Evolutionary conservation across 352 stramenopile species (phyloP), one percentile per base, ranked within the genome.

Genomic region (Phytophthora constricta): DNA sequence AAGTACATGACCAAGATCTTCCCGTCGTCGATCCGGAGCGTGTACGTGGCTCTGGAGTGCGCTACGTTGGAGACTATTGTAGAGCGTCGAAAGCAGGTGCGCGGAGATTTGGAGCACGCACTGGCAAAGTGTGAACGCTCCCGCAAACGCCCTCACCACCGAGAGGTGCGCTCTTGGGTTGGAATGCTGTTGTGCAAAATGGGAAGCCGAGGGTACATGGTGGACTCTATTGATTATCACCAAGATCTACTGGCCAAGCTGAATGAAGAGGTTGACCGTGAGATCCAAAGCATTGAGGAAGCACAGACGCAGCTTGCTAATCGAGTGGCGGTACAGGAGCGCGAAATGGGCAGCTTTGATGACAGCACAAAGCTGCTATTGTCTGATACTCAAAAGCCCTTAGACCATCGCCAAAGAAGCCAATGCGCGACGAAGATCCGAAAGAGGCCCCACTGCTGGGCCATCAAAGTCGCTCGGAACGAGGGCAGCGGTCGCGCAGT

Each of bases 1-100:
- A 76, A 79, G 28, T 95, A 95, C 62, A 79, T 95, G 74, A 54
- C 63, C 50, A 83, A 86, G 46, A 74, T 95, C 22, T 95, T 95
- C 52, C 87, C 87, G 4, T 62, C 72, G 58, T 70, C 79, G 2
- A 66, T 92, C 13, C 78, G 78, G 58, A 78, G 71, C 26, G 87
- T 92, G 39, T 90, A 91, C 53, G 78, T 95, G 26, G 80, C 82
- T 5, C 55, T 93, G 25, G 87, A 95, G 67, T 93, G 87, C 62
- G 60, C 67, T 1, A 76, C 73, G 14, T 51, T 95, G 13, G 80
- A 92, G 33, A 62, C 71, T 3, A 62, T 89, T 25, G 80, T 92
- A 2, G 68, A 66, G 5, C 74, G 84, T 62, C 84, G 85, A 14
- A 72, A 91, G 39, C 62, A 71, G 20, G 64, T 68, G 13, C 84